phyloP scores from a whole-genome alignment of 495 filamentous ascomycete genomes.

The Penicillium waksmanii region DNA sequence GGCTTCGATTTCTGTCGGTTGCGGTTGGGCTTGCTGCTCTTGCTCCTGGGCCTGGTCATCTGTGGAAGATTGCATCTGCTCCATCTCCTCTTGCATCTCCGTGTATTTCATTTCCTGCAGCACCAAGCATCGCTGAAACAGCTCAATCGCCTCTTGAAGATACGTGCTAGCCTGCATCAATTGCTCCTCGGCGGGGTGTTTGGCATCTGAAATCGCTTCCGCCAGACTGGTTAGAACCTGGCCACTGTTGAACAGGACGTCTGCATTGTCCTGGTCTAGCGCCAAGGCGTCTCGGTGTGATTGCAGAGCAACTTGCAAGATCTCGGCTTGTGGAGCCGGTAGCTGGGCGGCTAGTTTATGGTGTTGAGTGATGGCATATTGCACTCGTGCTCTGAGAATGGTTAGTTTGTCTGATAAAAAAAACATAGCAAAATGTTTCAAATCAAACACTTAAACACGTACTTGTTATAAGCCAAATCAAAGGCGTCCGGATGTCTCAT shows the following conservation, averaged over 20 bases:
- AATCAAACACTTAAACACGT: slow-evolving; percentile 15
- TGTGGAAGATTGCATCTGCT: slow-evolving; percentile 41
- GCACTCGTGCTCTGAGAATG: slow-evolving; percentile 56
- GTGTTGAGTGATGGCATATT: slow-evolving; percentile 68
- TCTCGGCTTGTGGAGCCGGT: slow-evolving; percentile 50
- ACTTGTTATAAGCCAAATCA: slow-evolving; percentile 79
- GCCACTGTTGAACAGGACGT: slow-evolving; percentile 69
- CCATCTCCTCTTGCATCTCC: slow-evolving; percentile 53
- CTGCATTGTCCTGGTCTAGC: slow-evolving; percentile 63
- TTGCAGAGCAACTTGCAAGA: slow-evolving; percentile 59
- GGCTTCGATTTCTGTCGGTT: not conserved
- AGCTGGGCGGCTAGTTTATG: slow-evolving; percentile 59
- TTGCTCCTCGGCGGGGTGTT: slow-evolving; percentile 43
- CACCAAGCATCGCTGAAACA: slow-evolving; percentile 64
- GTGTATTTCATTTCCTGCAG: slow-evolving; percentile 60
- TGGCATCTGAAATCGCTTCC: slow-evolving; percentile 57
- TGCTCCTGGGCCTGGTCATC: slow-evolving; percentile 23
- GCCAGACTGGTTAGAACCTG: slow-evolving; percentile 69
- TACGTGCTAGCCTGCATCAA: slow-evolving; percentile 46
- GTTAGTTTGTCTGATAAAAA: not conserved
- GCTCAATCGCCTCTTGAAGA: slow-evolving; percentile 63
- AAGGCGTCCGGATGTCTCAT: slow-evolving; percentile 59
- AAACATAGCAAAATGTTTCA: no score
- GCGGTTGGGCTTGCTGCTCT: slow-evolving; percentile 19
- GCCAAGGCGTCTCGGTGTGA: slow-evolving; percentile 63